Percentiles rank a stretch among this genome's conserved stretches.
Conservation (phyloP, 805 yeast species). For the Candida morakotiae region DNA sequence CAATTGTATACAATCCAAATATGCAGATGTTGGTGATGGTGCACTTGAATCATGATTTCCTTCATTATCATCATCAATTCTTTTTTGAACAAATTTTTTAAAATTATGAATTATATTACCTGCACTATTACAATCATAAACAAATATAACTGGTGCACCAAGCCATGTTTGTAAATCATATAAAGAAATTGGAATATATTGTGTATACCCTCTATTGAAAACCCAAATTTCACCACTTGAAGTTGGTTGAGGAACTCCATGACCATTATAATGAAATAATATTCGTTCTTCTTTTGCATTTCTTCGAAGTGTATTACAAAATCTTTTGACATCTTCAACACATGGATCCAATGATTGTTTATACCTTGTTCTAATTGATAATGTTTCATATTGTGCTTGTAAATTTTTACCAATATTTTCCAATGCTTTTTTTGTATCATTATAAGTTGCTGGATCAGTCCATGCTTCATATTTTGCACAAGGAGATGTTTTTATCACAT, state of each 20-base stretch:
- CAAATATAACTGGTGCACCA: conserved; percentile 95
- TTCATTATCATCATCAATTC: conserved; percentile 81
- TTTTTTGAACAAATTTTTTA: conserved; percentile 82
- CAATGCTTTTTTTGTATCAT: conserved; percentile 85
- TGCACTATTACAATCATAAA: conserved; percentile 91
- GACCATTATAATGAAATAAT: conserved; percentile 93
- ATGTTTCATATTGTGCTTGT: conserved; percentile 84
- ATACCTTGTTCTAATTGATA: conserved; percentile 82
- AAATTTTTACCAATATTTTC: conserved; percentile 86
- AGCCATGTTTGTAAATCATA: conserved; percentile 95
- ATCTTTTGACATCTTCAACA: conserved; percentile 90
- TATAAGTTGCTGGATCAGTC: conserved; percentile 79
- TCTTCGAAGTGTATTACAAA: conserved; percentile 83
- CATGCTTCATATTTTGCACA: conserved; percentile 91
- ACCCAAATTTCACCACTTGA: conserved; percentile 98
- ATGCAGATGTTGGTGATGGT: conserved; percentile 63
- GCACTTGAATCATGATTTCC: conserved; percentile 47
- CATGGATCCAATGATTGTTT: conserved; percentile 92
- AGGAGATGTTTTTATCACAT: conserved; percentile 86
- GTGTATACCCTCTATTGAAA: conserved; percentile 94
- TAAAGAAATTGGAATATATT: conserved; percentile 93
- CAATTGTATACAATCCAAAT: conserved; percentile 83
- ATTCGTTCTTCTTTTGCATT: conserved; percentile 92
- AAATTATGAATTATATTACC: conserved; percentile 90
- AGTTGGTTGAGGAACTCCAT: conserved; percentile 97